Evolutionary conservation across 2,329 filamentous ascomycete genomes (phyloP), one percentile per base, ranked within the genome.

Genomic region (Colletotrichum sp.): DNA sequence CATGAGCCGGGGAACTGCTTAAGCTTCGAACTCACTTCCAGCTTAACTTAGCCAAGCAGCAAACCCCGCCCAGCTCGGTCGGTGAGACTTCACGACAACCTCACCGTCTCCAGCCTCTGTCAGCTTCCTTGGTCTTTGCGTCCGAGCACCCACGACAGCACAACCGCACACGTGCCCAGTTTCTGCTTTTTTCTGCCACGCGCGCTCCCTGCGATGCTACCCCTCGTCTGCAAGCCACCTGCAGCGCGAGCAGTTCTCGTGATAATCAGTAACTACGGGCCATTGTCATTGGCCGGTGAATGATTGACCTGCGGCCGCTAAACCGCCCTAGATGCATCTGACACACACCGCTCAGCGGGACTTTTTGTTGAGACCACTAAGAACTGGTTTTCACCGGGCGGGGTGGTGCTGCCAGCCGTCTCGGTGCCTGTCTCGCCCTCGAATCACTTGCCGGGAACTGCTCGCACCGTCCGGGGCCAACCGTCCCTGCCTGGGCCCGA

Each of bases 201-300:
- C 62, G 52, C 60, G 26, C 60, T 71, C 66, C n/a, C 39, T 44
- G 26, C 34, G 72, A 75, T 76, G 49, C 63, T 62, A 76, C 72
- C 73, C 55, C 70, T 52, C 68, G 36, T 24, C 59, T 76, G 76
- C 76, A 77, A 77, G 76, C 76, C 69, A 77, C 60, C 75, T 77
- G 69, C 68, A 77, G 60, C 68, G 24, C 44, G 28, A 73, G 24
- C 24, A 65, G 65, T 65, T 68, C 60, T 76, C 69, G 74, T 76
- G 73, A 76, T 69, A 63, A 63, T 18, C 60, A 71, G 34, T 18
- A 52, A 59, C 21, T 21, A 6, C 2, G 26, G 16, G 5, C 39
- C n/a, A 28, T 36, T 24, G 21, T 49, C 32, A 74, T 74, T 76
- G 74, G 74, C 3, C 34, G 26, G 13, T 12, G 39, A 12, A 8